Conservation (phyloP, 345 rosid genomes). For the thale cress (Arabidopsis thaliana) region TAIR10.1 NC_003071.7:12797001-12797500, state of each 20-base stretch:
- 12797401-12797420: not conserved
- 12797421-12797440: not conserved
- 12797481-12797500: not conserved
- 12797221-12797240: slow-evolving; percentile 54
- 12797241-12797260: slow-evolving; percentile 41
- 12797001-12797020: not conserved
- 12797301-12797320: too few species aligned
- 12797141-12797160: slow-evolving; percentile 45
- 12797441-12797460: not conserved
- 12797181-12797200: slow-evolving; percentile 57
- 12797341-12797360: not conserved
- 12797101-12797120: not conserved
- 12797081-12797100: slow-evolving; percentile 20
- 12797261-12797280: not conserved
- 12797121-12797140: not conserved
- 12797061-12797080: not conserved
- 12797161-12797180: slow-evolving; percentile 63
- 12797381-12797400: not conserved
- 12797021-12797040: not conserved
- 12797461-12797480: too few species aligned
- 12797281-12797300: not conserved
- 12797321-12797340: not conserved
- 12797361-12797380: slow-evolving; percentile 1
- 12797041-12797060: not conserved
- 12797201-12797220: slow-evolving; percentile 60